Conservation (phyloP, 495 filamentous ascomycete species). For the Tuber melanosporum region DNA sequence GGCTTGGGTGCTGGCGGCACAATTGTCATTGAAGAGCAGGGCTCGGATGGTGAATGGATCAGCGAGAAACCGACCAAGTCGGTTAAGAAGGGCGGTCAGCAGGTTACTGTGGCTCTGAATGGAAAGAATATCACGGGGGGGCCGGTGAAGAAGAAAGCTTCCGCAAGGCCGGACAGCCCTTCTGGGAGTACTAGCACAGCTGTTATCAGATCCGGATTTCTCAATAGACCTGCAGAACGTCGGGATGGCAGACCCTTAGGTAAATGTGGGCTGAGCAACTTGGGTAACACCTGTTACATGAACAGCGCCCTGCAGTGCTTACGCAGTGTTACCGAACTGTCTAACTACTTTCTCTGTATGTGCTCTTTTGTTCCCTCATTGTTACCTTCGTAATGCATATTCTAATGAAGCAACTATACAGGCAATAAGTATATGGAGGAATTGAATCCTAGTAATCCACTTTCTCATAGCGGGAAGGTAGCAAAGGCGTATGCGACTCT, state of each 20-base stretch:
- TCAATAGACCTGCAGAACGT: conserved; percentile 54
- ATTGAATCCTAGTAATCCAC: conserved; percentile 73
- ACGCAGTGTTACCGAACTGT: conserved; percentile 82
- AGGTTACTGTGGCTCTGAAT: conserved; percentile 44
- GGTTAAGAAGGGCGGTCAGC: conserved; percentile 25
- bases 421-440: conserved; percentile 65
- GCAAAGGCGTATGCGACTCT: conserved; percentile 72
- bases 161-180: conserved; percentile 43
- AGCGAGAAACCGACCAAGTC: conserved; percentile 51
- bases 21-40: conserved; percentile 70
- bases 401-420: conserved; percentile 39
- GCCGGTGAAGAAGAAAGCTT: conserved; percentile 26
- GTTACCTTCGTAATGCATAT: conserved; percentile 19
- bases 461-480: conserved; percentile 75
- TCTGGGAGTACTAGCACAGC: conserved; percentile 59
- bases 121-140: conserved; percentile 27
- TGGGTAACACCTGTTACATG: conserved; percentile 98
- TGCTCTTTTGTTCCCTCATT: conserved; percentile 20
- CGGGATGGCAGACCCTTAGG: conserved; percentile 60
- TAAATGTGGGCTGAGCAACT: conserved; percentile 73
- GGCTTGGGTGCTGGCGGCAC: conserved; percentile 63
- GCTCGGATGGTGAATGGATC: conserved; percentile 58
- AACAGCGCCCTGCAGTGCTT: conserved; percentile 94
- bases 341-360: conserved; percentile 75
- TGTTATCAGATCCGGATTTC: conserved; percentile 50